Base-by-base conservation (phyloP, 2,329 filamentous ascomycete genomes). In the Cladosporium sp. region DNA sequence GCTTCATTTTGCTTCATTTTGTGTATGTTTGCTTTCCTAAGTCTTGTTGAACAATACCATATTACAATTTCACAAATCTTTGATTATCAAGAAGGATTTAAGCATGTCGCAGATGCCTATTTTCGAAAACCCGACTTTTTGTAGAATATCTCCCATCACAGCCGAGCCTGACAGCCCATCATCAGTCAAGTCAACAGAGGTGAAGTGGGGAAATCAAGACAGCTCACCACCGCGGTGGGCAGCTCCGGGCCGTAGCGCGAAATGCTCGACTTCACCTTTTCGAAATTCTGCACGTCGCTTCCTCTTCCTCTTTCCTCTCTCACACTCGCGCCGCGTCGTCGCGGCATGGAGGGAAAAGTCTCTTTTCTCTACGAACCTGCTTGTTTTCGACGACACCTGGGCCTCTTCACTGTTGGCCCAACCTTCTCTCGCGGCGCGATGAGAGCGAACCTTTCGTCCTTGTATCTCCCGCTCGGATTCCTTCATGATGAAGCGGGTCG, bases 381-480 rank as follows among this genome's bases (percentile, higher is more conserved):
- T 30, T 27, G 37, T 29, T 24, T 36, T 20, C 37, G 39, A 32
- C 30, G 50, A 52, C n/a, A 42, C 52, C 50, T 32, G 34, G 58
- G 57, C 52, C 59, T 63, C 73, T 76, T 76, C 72, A 75, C 59
- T 75, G 73, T 11, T 43, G 39, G 39, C 32, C 62, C 58, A 57
- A 58, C n/a, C n/a, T 6, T 36, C 22, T 57, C 54, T 58, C 54
- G 58, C 54, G 64, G 68, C 63, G 73, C 68, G 73, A 68, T 43
- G 55, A 76, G 72, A 76, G 52, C 56, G 64, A 70, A 55, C 50
- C 47, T 52, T 63, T 68, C 70, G 61, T 64, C 72, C 72, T 72
- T 66, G 73, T 76, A 76, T 76, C 73, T 76, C 70, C 73, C 70
- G 72, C 73, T 73, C 68, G 66, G 66, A 72, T 75, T 70, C 67